phyloP scores from a whole-genome alignment of 2,329 filamentous ascomycete genomes.

The Fusarium temperatum region DNA sequence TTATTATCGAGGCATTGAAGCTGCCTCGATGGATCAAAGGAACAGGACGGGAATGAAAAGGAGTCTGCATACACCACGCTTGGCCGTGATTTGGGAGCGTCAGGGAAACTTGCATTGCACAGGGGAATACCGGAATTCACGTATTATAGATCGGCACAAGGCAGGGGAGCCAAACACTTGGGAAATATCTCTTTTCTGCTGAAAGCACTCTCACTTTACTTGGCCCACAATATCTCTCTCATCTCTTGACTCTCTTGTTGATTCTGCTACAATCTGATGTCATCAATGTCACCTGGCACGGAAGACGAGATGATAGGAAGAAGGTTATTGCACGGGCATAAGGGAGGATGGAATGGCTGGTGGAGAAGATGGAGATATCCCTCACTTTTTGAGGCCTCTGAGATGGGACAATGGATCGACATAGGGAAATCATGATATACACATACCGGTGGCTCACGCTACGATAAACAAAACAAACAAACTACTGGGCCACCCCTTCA shows the following conservation, averaged over 20 bases:
- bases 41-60: conserved; percentile 37
- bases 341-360: not conserved
- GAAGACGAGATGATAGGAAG: conserved; percentile 1
- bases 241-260: conserved; percentile 17
- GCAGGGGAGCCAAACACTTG: conserved; percentile 40
- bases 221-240: conserved; percentile 1
- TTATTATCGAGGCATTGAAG: conserved; percentile 11
- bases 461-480: conserved; percentile 11
- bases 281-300: not conserved
- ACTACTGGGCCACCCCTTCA: conserved; percentile 9
- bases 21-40: conserved; percentile 27
- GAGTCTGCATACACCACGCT: conserved; percentile 42
- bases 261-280: not conserved
- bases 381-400: conserved; percentile 20
- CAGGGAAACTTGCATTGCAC: conserved; percentile 39
- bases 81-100: conserved; percentile 38
- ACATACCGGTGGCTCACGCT: conserved; percentile 38
- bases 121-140: conserved; percentile 33
- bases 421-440: conserved; percentile 36
- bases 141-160: conserved; percentile 43
- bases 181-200: conserved; percentile 34
- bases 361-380: not conserved
- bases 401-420: conserved; percentile 19
- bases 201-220: conserved; percentile 30
- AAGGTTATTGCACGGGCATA: not conserved